Conservation (phyloP, 306 rosid species). For the Dalbergia oliveri region DNA sequence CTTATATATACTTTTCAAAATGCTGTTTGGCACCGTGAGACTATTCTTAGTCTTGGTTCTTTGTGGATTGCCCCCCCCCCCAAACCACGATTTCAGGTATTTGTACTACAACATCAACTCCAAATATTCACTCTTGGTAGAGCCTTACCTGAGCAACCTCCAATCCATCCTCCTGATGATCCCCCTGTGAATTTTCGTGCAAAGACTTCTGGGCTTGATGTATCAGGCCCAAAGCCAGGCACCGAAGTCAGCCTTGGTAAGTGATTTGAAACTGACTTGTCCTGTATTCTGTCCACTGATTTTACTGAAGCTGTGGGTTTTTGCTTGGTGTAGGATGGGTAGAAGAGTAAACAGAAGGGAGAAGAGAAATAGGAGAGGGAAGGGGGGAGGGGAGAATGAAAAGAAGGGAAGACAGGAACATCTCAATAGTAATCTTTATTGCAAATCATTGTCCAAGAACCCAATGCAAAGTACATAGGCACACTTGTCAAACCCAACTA, state of each 20-base stretch:
- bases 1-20: background rate
- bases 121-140: conserved; percentile 83
- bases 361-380: conserved; percentile 9
- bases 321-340: conserved; percentile 28
- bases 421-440: background rate
- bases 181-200: conserved; percentile 60
- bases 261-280: conserved; percentile 52
- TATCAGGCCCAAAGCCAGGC: conserved; percentile 78
- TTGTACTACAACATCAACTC: conserved; percentile 89
- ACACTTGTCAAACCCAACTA: conserved; percentile 16
- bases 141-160: conserved; percentile 82
- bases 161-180: conserved; percentile 66
- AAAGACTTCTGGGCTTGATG: conserved; percentile 66
- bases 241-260: conserved; percentile 81
- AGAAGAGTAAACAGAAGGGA: conserved; percentile 21
- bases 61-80: too few relatives aligned
- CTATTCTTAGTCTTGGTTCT: conserved; percentile 36
- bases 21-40: background rate
- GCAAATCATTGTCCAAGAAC: conserved; percentile 17
- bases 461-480: conserved; percentile 3
- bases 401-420: background rate
- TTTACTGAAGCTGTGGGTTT: conserved; percentile 20
- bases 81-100: conserved; percentile 74
- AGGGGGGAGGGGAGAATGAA: background rate
- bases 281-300: conserved; percentile 25